Percentiles rank a stretch among this genome's conserved stretches.
These are phyloP conservation scores for Hypholoma sublateritium DNA, from an alignment of 768 basidiomycete species.

Conservation along the genomic window DNA sequence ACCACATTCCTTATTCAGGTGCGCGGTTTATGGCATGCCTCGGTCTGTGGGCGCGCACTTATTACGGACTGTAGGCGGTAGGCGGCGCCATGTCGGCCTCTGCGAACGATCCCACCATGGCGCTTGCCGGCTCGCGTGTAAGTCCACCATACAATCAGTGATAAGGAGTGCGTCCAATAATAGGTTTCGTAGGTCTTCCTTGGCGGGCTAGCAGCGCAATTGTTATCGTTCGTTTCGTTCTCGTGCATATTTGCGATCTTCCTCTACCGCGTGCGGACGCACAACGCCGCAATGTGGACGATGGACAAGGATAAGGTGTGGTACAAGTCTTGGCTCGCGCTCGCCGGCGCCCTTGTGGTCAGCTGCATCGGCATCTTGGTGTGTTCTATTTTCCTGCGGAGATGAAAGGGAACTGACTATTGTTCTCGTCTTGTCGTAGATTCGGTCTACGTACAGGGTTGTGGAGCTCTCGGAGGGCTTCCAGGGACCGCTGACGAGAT, in stretches of 20 bases:
- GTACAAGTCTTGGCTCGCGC: conserved; percentile 58
- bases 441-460: conserved; percentile 63
- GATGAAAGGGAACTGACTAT: background rate
- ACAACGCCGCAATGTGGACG: conserved; percentile 40
- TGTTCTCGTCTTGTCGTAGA: conserved; percentile 28
- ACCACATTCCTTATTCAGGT: conserved; percentile 69
- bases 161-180: conserved; percentile 25
- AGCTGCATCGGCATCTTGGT: conserved; percentile 69
- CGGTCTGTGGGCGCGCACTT: background rate
- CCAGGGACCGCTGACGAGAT: conserved; percentile 52
- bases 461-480: conserved; percentile 68
- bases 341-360: conserved; percentile 48
- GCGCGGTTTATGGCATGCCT: background rate
- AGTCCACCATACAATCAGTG: conserved; percentile 30
- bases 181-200: conserved; percentile 45
- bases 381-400: conserved; percentile 18
- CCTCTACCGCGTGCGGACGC: conserved; percentile 44
- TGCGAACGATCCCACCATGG: conserved; percentile 27
- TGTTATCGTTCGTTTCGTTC: conserved; percentile 53
- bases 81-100: conserved; percentile 49
- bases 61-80: conserved; percentile 38
- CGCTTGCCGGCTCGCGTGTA: conserved; percentile 35
- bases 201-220: conserved; percentile 54
- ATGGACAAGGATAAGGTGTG: conserved; percentile 37
- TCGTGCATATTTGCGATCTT: conserved; percentile 46